Evolutionary conservation across 1,139 yeast genomes (phyloP), one percentile per base, ranked within the genome.

Genomic region (Suhomyces choctaworum): DNA sequence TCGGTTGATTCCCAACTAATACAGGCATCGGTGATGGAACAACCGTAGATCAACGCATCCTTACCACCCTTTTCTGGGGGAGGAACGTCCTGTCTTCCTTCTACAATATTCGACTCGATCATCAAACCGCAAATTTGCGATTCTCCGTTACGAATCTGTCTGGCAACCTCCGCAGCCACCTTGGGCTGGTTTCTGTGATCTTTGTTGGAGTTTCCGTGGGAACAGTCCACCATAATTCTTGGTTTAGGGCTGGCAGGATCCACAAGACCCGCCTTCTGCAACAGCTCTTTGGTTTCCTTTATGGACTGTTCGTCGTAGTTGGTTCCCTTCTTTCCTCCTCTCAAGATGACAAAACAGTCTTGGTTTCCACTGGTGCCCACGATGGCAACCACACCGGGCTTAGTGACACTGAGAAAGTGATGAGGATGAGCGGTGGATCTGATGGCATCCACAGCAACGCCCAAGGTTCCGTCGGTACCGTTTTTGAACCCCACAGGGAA

Each of bases 401-500:
- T 92, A 24, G 97, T 92, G 40, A 92, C 97, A 20, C 90, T 81
- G 57, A 92, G 66, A 73, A 92, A 92, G 62, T 90, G 96, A 59
- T 92, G 98, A 16, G 95, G 90, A 60, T 86, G 88, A 27, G 90
- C 70, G 25, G 97, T 95, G 29, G 97, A 94, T 55, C 89, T 78
- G 61, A 89, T 78, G 30, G 97, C 98, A 58, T 92, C 98, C 41
- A 92, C 73, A 25, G 97, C 95, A 39, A 90, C 97, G 44, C 86
- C 88, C 38, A 90, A 66, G 31, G 89, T 79, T 56, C 97, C 97
- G 59, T 90, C 97, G 25, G 97, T 90, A 56, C 97, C 97, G 59
- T 90, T 90, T 62, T 90, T 90, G 82, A 90, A 90, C 29, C 97
- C 97, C 36, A 90, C 87, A 32, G 97, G 97, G 88, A 90, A 90